A percentile compares a stretch with the other conserved stretches of the same genome.
phyloP scores from a whole-genome alignment of 257 asterid species.

The Craterostigma plantagineum region DNA sequence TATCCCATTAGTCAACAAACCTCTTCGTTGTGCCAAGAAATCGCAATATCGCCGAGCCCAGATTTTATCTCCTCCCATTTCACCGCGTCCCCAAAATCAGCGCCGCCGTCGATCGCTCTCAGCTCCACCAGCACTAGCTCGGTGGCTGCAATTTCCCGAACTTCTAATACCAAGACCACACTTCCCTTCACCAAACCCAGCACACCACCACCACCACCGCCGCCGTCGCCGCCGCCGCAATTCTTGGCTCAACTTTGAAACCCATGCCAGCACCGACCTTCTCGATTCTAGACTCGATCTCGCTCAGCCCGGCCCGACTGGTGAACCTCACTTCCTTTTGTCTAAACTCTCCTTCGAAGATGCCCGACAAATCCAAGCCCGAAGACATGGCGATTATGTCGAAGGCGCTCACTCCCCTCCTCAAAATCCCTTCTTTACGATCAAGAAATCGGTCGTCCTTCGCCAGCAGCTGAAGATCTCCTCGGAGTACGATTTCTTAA shows the following conservation, averaged over 20 bases:
- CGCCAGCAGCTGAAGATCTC: slow-evolving; percentile 7
- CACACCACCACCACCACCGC: slow-evolving; percentile 19
- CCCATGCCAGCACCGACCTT: slow-evolving; percentile 37
- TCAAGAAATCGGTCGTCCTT: slow-evolving; percentile 13
- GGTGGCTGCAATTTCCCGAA: slow-evolving; percentile 26
- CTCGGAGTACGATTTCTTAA: slow-evolving; percentile 34
- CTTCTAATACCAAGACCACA: slow-evolving; percentile 26
- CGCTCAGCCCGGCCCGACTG: slow-evolving; percentile 17
- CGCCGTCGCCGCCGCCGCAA: background rate
- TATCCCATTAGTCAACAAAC: slow-evolving; percentile 15
- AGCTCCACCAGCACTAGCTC: slow-evolving; percentile 59
- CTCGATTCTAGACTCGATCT: slow-evolving; percentile 41
- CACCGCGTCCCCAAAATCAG: slow-evolving; percentile 29
- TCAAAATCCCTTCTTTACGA: slow-evolving; percentile 12
- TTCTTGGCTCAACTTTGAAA: slow-evolving; percentile 30
- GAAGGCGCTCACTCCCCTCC: slow-evolving; percentile 45
- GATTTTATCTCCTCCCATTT: slow-evolving; percentile 53
- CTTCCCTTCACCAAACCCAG: slow-evolving; percentile 43
- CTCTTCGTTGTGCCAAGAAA: slow-evolving; percentile 21
- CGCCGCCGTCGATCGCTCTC: slow-evolving; percentile 32
- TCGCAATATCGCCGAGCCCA: slow-evolving; percentile 33
- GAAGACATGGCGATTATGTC: slow-evolving; percentile 72
- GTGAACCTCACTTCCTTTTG: slow-evolving; percentile 59
- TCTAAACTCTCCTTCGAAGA: slow-evolving; percentile 30
- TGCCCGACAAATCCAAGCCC: slow-evolving; percentile 50